Evolutionary conservation across 2,329 filamentous ascomycete genomes (phyloP).

Genomic region (Sporothrix inflata): DNA sequence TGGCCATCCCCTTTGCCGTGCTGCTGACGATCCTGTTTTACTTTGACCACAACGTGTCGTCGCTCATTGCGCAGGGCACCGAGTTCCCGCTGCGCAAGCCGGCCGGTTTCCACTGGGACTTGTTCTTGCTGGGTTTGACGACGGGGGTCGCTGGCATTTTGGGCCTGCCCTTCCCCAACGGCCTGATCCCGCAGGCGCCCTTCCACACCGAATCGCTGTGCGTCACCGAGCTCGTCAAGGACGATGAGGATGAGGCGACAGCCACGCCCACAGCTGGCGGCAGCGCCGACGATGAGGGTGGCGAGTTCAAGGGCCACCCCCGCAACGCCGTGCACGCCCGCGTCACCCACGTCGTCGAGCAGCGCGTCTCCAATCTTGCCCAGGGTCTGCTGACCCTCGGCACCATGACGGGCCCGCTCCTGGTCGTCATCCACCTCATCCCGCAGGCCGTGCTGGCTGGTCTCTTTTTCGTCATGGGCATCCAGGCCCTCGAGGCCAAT

Average conservation of each 20-base stretch:
- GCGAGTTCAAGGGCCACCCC: conserved; percentile 58
- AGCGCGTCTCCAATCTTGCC: conserved; percentile 76
- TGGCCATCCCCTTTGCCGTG: conserved; percentile 84
- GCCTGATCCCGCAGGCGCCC: conserved; percentile 80
- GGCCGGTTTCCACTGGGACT: conserved; percentile 83
- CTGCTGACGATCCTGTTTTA: conserved; percentile 84
- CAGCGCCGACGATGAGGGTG: conserved; percentile 35
- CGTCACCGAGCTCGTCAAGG: conserved; percentile 61
- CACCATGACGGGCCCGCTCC: conserved; percentile 75
- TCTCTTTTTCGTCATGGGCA: conserved; percentile 83
- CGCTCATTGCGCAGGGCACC: conserved; percentile 79
- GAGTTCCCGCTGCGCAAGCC: conserved; percentile 81
- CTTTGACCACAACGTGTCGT: conserved; percentile 88
- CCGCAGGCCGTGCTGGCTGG: conserved; percentile 79
- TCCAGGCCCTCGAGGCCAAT: conserved; percentile 75
- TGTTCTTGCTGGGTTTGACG: conserved; percentile 78
- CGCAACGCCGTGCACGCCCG: conserved; percentile 46
- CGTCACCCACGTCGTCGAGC: conserved; percentile 71
- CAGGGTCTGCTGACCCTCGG: conserved; percentile 78
- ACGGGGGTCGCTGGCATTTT: conserved; percentile 75
- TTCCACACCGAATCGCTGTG: conserved; percentile 81
- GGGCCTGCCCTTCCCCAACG: conserved; percentile 80
- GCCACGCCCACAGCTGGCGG: not conserved
- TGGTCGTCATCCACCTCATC: conserved; percentile 75
- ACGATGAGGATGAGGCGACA: conserved; percentile 44